Evolutionary conservation across 2,329 filamentous ascomycete genomes (phyloP).

Genomic region (Helminthosporium solani): DNA sequence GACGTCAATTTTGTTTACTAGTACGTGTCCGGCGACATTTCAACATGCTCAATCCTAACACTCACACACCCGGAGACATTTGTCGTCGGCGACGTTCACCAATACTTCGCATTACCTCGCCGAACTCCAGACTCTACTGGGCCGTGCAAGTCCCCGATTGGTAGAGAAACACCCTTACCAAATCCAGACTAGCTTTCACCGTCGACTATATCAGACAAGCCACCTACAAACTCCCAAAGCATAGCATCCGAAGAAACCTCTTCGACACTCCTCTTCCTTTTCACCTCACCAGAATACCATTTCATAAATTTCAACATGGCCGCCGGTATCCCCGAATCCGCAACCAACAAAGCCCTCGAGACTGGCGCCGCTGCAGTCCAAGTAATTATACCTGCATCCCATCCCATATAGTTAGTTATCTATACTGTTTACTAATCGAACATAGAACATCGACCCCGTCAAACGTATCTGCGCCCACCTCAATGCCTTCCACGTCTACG

Average conservation of each 20-base stretch:
- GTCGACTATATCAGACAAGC: no score
- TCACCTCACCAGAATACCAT: slow-evolving; percentile 26
- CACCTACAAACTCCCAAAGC: no score
- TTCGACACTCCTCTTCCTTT: no score
- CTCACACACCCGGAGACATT: background rate
- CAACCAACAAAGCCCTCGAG: slow-evolving; percentile 60
- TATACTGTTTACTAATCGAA: background rate
- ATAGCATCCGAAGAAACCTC: no score
- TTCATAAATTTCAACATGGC: slow-evolving; percentile 45
- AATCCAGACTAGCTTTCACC: no score
- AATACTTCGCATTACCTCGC: no score
- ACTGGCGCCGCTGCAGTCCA: slow-evolving; percentile 62
- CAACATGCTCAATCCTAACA: background rate
- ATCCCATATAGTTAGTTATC: no score
- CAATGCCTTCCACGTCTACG: slow-evolving; percentile 84
- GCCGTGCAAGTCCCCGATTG: no score
- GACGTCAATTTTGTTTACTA: background rate
- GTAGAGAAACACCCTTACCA: no score
- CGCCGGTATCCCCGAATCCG: slow-evolving; percentile 53
- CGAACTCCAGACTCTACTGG: no score
- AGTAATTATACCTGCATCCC: slow-evolving; percentile 32
- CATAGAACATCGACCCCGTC: slow-evolving; percentile 66
- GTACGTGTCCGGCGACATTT: no score
- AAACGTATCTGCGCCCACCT: slow-evolving; percentile 79
- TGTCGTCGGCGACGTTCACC: background rate